These are phyloP conservation scores for Debaryomyces tyrocola DNA, from an alignment of 805 yeast species.

Conservation along the genomic window DNA sequence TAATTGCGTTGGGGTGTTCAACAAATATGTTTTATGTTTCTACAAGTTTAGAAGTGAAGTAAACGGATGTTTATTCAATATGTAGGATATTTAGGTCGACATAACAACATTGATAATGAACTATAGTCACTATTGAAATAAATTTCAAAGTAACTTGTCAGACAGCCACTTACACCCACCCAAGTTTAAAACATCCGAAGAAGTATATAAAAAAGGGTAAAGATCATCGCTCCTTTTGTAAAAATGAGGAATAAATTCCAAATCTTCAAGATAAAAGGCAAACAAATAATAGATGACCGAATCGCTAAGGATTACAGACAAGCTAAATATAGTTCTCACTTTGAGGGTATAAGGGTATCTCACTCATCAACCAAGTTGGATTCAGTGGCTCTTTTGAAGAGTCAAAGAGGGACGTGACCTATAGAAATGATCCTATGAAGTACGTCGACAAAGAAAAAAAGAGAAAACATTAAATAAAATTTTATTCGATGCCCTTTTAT, in stretches of 20 bases:
- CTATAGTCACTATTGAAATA: slow-evolving; percentile 25
- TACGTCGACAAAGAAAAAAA: slow-evolving; percentile 54
- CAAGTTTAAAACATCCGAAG: slow-evolving; percentile 77
- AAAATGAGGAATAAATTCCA: slow-evolving; percentile 8
- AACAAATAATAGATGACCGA: slow-evolving; percentile 73
- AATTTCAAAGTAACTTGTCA: slow-evolving; percentile 76
- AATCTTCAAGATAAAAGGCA: slow-evolving; percentile 45
- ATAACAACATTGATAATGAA: slow-evolving; percentile 26
- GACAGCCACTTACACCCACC: slow-evolving; percentile 99
- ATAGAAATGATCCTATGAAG: slow-evolving; percentile 58
- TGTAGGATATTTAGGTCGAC: slow-evolving; percentile 31
- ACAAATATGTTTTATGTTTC: no score
- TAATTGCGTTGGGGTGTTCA: no score
- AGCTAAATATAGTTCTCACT: slow-evolving; percentile 36
- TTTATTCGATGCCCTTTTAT: no score
- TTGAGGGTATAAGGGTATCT: slow-evolving; percentile 47
- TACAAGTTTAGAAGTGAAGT: slow-evolving; percentile 4
- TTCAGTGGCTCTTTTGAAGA: slow-evolving; percentile 54
- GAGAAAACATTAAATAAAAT: slow-evolving; percentile 11
- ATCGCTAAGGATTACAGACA: slow-evolving; percentile 81
- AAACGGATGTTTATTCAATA: slow-evolving; percentile 1
- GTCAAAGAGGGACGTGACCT: slow-evolving; percentile 57
- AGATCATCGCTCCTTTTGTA: slow-evolving; percentile 98
- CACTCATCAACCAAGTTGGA: slow-evolving; percentile 53
- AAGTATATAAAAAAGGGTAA: slow-evolving; percentile 85